A percentile compares a stretch with the other conserved stretches of the same genome.
Evolutionary conservation across 106 monocot genomes (phyloP).

Genomic region (Allium cepa): DNA sequence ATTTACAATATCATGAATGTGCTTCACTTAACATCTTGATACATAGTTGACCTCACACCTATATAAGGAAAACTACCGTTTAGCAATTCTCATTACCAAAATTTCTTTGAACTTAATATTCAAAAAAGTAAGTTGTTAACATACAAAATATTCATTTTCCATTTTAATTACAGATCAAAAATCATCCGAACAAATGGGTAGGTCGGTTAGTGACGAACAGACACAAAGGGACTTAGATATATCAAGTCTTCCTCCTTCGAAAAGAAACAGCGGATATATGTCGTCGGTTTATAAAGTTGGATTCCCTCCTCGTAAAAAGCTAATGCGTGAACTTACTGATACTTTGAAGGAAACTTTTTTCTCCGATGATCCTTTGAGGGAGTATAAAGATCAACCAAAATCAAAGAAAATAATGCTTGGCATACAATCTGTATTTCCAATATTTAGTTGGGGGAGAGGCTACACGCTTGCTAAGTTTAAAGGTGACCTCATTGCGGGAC

Average conservation of each 20-base stretch:
- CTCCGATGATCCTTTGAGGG: conserved; percentile 69
- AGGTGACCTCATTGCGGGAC: conserved; percentile 80
- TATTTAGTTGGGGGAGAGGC: conserved; percentile 61
- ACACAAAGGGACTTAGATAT: conserved; percentile 14
- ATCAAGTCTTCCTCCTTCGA: conserved; percentile 8
- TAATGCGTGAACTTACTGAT: conserved; percentile 32
- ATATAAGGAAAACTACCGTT: neutral
- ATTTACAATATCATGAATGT: neutral
- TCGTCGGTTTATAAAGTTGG: conserved; percentile 47
- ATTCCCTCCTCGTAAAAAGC: conserved; percentile 38
- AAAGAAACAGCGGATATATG: neutral
- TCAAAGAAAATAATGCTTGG: conserved; percentile 51
- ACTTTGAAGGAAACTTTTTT: conserved; percentile 80
- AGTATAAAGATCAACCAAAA: conserved; percentile 63
- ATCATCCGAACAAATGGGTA: conserved; percentile 2
- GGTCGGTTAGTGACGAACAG: conserved; percentile 14
- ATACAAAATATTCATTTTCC: neutral
- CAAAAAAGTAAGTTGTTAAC: too few species aligned
- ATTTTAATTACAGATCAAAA: neutral
- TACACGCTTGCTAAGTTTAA: conserved; percentile 61
- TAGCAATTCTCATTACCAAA: neutral
- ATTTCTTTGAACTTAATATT: neutral
- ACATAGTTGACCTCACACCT: neutral
- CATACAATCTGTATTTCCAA: conserved; percentile 62
- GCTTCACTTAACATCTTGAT: conserved; percentile 6